phyloP scores from a whole-genome alignment of 495 filamentous ascomycete genomes.

The Daldinia loculata region DNA sequence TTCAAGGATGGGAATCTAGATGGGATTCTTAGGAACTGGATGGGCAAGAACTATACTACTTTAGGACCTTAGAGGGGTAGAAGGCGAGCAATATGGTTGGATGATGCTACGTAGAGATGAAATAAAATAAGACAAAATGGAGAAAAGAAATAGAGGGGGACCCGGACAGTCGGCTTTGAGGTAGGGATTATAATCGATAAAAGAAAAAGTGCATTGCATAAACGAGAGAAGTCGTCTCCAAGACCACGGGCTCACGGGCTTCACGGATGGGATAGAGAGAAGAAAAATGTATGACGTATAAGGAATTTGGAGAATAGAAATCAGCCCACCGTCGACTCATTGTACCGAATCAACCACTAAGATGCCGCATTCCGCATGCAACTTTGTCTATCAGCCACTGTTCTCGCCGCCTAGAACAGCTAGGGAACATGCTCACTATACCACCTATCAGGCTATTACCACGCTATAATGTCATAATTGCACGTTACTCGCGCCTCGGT shows the following conservation, averaged over 20 bases:
- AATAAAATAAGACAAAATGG: not conserved
- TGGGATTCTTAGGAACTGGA: slow-evolving; percentile 30
- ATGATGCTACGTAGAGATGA: not conserved
- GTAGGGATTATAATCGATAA: slow-evolving; percentile 10
- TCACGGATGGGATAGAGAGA: not conserved
- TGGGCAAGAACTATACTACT: not conserved
- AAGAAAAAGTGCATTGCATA: slow-evolving; percentile 9
- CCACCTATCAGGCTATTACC: slow-evolving; percentile 39
- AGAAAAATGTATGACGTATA: slow-evolving; percentile 26
- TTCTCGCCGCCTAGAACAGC: slow-evolving; percentile 13
- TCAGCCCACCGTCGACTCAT: slow-evolving; percentile 38
- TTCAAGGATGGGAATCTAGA: slow-evolving; percentile 31
- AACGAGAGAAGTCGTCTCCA: slow-evolving; percentile 4
- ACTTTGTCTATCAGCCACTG: slow-evolving; percentile 3
- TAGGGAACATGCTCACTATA: slow-evolving; percentile 18
- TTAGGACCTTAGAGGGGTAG: not conserved
- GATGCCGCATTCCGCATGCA: slow-evolving; percentile 23
- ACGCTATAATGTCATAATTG: slow-evolving; percentile 45
- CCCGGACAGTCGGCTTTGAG: not conserved
- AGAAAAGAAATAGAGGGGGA: not conserved
- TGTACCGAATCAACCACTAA: slow-evolving; percentile 14
- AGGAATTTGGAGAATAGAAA: not conserved
- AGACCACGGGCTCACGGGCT: not conserved
- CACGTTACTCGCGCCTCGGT: slow-evolving; percentile 31
- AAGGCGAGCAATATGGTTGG: not conserved